These are phyloP conservation scores for Glutinoglossum americanum DNA, from an alignment of 495 filamentous ascomycete species.

Conservation along the genomic window DNA sequence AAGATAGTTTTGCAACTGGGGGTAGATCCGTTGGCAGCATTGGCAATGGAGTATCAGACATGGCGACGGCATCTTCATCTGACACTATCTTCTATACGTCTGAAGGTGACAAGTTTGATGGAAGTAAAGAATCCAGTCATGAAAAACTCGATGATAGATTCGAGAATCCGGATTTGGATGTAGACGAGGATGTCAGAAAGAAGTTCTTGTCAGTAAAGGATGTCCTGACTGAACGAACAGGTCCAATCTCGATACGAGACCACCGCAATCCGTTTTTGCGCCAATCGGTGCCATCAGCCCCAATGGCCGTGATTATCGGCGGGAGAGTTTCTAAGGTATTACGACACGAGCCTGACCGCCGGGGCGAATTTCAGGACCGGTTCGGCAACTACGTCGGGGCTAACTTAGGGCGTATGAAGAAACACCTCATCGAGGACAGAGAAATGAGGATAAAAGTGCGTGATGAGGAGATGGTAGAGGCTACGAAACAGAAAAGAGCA, in stretches of 20 bases:
- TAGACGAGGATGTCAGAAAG: slow-evolving; percentile 3
- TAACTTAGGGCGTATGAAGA: slow-evolving; percentile 5
- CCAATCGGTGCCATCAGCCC: not conserved
- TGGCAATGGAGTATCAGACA: not conserved
- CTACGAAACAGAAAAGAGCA: slow-evolving; percentile 3
- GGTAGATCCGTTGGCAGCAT: not conserved
- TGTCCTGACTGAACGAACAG: not conserved
- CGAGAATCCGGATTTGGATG: slow-evolving; percentile 4
- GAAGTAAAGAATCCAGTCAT: not conserved
- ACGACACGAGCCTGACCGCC: not conserved
- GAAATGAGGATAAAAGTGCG: not conserved
- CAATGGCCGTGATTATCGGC: slow-evolving; percentile 2
- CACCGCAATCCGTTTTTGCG: slow-evolving; percentile 4
- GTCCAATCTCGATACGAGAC: not conserved
- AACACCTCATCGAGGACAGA: slow-evolving; percentile 5
- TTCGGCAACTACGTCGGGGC: slow-evolving; percentile 3
- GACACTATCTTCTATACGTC: not conserved
- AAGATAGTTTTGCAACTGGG: not conserved
- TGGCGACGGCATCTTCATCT: not conserved
- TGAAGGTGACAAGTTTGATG: not conserved
- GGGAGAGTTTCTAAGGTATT: not conserved
- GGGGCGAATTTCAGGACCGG: slow-evolving; percentile 1
- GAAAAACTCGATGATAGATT: not conserved
- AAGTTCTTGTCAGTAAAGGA: not conserved
- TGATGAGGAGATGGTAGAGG: slow-evolving; percentile 4